phyloP scores from a whole-genome alignment of 805 yeast species.

The Starmerella vitae region DNA sequence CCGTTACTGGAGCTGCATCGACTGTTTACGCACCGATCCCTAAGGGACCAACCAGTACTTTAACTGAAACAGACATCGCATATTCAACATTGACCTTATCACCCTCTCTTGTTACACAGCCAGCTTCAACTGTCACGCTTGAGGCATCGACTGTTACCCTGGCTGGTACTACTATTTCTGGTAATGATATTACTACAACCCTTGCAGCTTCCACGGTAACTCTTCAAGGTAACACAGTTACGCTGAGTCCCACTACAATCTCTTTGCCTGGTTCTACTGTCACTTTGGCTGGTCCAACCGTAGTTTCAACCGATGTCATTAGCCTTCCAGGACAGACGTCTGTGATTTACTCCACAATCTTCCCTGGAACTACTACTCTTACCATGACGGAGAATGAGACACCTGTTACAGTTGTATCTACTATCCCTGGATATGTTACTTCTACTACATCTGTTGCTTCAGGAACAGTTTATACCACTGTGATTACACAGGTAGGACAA shows the following conservation, averaged over 20 bases:
- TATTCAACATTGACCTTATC: not conserved
- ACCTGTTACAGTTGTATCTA: constrained; percentile 3
- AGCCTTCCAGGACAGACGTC: constrained; percentile 9
- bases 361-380: constrained; percentile 9
- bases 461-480: constrained; percentile 7
- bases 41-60: constrained; percentile 1
- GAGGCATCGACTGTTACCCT: constrained; percentile 8
- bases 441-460: constrained; percentile 5
- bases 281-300: constrained; percentile 1
- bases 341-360: constrained; percentile 7
- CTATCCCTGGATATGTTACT: constrained; percentile 3
- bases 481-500: constrained; percentile 2
- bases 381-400: constrained; percentile 4
- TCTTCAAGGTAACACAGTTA: constrained; percentile 2
- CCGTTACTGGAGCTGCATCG: constrained; percentile 7
- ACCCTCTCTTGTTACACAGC: constrained; percentile 1
- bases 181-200: not conserved
- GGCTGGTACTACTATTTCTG: constrained; percentile 1
- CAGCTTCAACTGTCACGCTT: constrained; percentile 4
- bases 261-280: not conserved
- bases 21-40: constrained; percentile 10
- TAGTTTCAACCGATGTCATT: not conserved
- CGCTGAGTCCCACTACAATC: not conserved
- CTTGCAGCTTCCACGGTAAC: constrained; percentile 4
- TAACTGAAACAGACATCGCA: not conserved